Evolutionary conservation across 2,329 filamentous ascomycete genomes (phyloP).

Genomic region (Ophiocordyceps camponoti-leonardi): DNA sequence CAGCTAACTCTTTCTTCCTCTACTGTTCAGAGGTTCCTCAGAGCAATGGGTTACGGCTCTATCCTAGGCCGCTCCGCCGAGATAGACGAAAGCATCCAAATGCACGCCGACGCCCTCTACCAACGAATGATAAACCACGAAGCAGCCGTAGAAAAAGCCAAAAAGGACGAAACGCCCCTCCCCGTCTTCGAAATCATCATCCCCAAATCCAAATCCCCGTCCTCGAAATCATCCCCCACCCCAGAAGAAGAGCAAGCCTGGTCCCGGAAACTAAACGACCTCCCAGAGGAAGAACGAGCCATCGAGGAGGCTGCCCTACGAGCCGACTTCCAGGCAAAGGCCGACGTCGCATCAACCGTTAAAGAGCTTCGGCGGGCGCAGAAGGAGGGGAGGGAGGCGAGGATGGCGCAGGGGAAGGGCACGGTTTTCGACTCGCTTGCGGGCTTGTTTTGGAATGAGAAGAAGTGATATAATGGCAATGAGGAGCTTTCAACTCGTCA

Average conservation of each 20-base stretch:
- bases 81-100: slow-evolving; percentile 77
- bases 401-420: slow-evolving; percentile 13
- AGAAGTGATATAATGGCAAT: slow-evolving; percentile 10
- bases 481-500: no score
- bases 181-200: slow-evolving; percentile 45
- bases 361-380: slow-evolving; percentile 36
- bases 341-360: slow-evolving; percentile 39
- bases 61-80: slow-evolving; percentile 44
- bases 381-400: slow-evolving; percentile 36
- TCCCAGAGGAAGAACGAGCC: slow-evolving; percentile 38
- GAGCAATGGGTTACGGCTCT: slow-evolving; percentile 73
- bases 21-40: slow-evolving; percentile 54
- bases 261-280: slow-evolving; percentile 37
- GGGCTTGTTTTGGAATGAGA: slow-evolving; percentile 11
- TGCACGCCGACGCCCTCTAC: slow-evolving; percentile 87
- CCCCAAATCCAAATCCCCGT: slow-evolving; percentile 11
- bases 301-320: slow-evolving; percentile 47
- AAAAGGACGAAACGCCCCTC: slow-evolving; percentile 37
- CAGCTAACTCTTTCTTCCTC: no score
- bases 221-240: slow-evolving; percentile 12
- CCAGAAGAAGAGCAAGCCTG: slow-evolving; percentile 32
- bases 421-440: slow-evolving; percentile 14
- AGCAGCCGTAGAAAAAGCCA: slow-evolving; percentile 50
- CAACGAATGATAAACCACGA: slow-evolving; percentile 78
- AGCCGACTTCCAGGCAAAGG: slow-evolving; percentile 43